Evolutionary conservation across 192 early-diverging fungal species (phyloP).

Genomic region (Coemansia furcata): DNA sequence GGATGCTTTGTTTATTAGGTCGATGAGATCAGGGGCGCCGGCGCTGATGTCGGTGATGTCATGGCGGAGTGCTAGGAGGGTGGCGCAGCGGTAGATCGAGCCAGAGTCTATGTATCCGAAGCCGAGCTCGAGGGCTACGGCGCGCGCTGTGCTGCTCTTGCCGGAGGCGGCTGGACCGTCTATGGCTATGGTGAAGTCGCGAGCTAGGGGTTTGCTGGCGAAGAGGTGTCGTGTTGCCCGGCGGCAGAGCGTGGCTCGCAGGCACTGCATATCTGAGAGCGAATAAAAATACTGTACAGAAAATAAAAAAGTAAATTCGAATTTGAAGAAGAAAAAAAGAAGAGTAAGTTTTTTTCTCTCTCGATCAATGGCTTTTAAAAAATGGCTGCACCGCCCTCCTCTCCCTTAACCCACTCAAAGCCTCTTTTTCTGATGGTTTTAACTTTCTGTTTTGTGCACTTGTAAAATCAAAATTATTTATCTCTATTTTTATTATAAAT

Average conservation of each 20-base stretch:
- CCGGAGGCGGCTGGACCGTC: slow-evolving; percentile 82
- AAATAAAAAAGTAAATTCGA: background rate
- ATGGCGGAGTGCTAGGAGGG: slow-evolving; percentile 29
- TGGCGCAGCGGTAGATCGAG: slow-evolving; percentile 60
- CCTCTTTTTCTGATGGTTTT: background rate
- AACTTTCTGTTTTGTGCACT: background rate
- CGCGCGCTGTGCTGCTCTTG: slow-evolving; percentile 76
- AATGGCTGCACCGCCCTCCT: too few species aligned
- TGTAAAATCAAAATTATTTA: background rate
- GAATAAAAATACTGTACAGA: background rate
- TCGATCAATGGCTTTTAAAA: too few species aligned
- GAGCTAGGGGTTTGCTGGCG: background rate
- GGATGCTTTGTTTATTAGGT: slow-evolving; percentile 11
- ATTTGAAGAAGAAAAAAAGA: background rate
- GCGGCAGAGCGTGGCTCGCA: background rate
- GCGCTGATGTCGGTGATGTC: slow-evolving; percentile 8
- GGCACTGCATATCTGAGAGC: slow-evolving; percentile 1
- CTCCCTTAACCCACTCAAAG: background rate
- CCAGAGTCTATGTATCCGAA: slow-evolving; percentile 80
- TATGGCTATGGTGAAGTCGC: slow-evolving; percentile 62
- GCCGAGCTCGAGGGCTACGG: slow-evolving; percentile 62
- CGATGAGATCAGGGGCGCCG: slow-evolving; percentile 35
- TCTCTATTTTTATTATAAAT: slow-evolving; percentile 6
- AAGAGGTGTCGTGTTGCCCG: background rate
- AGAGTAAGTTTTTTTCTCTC: background rate